Conservation (phyloP, 176 grass and related monocot species). For the Eleusine coracana region DNA sequence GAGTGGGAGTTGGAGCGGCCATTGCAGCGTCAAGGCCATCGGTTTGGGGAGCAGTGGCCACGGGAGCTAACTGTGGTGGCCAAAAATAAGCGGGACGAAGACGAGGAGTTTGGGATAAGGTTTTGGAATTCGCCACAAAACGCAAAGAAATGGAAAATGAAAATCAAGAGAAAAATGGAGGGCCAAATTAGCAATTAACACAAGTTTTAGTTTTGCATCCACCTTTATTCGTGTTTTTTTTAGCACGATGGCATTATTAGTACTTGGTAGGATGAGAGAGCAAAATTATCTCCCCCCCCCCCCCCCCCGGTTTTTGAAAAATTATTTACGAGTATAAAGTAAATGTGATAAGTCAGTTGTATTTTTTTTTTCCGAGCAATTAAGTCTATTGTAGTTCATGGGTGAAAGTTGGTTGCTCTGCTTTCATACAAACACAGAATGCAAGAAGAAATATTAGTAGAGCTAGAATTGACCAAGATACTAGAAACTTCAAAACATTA, state of each 20-base stretch:
- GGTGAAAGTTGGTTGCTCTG: no score
- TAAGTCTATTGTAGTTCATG: no score
- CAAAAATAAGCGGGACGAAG: conserved; percentile 27
- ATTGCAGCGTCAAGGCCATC: conserved; percentile 44
- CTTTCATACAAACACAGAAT: no score
- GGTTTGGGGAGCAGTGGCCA: background rate
- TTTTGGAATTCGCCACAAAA: conserved; percentile 29
- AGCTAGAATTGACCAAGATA: no score
- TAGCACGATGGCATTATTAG: no score
- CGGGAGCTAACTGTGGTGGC: background rate
- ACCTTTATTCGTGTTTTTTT: no score
- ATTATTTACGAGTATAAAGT: background rate
- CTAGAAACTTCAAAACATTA: background rate
- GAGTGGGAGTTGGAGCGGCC: conserved; percentile 36
- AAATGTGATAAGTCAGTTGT: no score
- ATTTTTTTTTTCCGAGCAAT: no score
- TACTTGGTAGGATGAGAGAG: no score
- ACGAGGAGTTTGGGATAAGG: conserved; percentile 48
- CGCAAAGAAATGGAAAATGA: background rate
- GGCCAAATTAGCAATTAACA: background rate
- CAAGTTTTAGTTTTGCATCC: no score
- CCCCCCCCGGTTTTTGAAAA: background rate
- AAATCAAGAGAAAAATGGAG: background rate
- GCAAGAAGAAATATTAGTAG: no score
- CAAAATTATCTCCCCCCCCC: background rate